Evolutionary conservation across 352 stramenopile species (phyloP), one percentile per base, ranked within the genome.

Genomic region (Globisporangium camurandrum): DNA sequence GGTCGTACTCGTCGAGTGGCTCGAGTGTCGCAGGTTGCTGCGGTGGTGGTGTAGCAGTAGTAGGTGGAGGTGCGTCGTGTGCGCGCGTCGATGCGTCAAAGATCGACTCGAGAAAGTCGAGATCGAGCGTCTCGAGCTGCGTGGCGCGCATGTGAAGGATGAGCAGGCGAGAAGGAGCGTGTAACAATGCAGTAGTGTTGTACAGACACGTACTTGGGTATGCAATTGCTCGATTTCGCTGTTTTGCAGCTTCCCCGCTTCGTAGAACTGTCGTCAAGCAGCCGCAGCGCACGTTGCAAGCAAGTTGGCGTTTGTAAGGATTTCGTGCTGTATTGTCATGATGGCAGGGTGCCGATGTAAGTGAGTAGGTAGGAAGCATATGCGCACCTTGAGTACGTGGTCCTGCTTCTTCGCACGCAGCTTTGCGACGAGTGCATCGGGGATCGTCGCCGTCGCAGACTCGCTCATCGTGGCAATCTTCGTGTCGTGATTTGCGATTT

Each of bases 371-470:
- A n/a, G n/a, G n/a, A n/a, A n/a, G n/a, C n/a, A n/a, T n/a, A n/a
- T n/a, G 22, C 47, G 12, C 39, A 73, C 80, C 71, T 88, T 79
- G 27, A 92, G 71, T 11, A 92, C 67, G 39, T 92, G 80, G 41
- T 69, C 71, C 57, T 92, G 80, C 27, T 74, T 54, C 36, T 76
- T 74, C 9, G 55, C 56, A 43, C 56, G 60, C 16, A 75, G 61
- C 27, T 63, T 62, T 42, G 46, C 56, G 28, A 57, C 49, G n/a
- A 79, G 46, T 40, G 62, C 63, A 17, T 58, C 37, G 10, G 63
- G 51, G 30, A 75, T 57, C 28, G 26, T 39, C 17, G 39, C 39
- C 19, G 45, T 38, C 16, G 57, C 33, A 11, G 57, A 49, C 56
- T 62, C 69, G 10, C 23, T 23, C 10, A 20, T 36, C 22, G 23